A percentile compares a stretch with the other conserved stretches of the same genome.
Evolutionary conservation across 1,284 basidiomycete species (phyloP).

Genomic region (Leccinum variabile): DNA sequence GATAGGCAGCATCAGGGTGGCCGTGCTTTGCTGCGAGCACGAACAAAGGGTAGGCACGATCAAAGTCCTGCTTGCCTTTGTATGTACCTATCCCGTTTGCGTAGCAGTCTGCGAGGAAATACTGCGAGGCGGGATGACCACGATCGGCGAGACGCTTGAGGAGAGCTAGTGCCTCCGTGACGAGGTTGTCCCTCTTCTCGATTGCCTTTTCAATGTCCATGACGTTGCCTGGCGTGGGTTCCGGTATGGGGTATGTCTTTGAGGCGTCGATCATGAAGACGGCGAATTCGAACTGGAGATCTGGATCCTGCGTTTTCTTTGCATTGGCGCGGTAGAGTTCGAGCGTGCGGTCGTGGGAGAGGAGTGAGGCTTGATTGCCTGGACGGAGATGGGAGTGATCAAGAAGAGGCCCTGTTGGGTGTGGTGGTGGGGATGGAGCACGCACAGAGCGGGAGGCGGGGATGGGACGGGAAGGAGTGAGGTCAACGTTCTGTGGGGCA

Average conservation of each 20-base stretch:
- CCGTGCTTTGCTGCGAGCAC: conserved; percentile 97
- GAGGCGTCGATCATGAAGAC: conserved; percentile 98
- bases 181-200: conserved; percentile 83
- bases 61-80: conserved; percentile 91
- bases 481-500: conserved; percentile 29
- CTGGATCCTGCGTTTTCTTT: conserved; percentile 98
- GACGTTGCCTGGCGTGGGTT: conserved; percentile 63
- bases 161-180: conserved; percentile 83
- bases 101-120: conserved; percentile 97
- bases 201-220: conserved; percentile 78
- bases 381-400: conserved; percentile 94
- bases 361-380: conserved; percentile 87
- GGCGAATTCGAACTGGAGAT: conserved; percentile 96
- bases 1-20: conserved; percentile 95
- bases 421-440: conserved; percentile 42
- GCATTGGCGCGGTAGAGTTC: conserved; percentile 97
- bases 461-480: conserved; percentile 25
- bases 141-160: conserved; percentile 91
- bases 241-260: conserved; percentile 80
- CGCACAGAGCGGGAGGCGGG: conserved; percentile 42
- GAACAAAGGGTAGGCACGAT: conserved; percentile 94
- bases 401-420: conserved; percentile 66
- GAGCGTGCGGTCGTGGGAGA: conserved; percentile 93
- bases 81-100: conserved; percentile 94
- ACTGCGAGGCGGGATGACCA: conserved; percentile 92